These are phyloP conservation scores for Tetracladium setigerum DNA, from an alignment of 495 filamentous ascomycete genomes.

Conservation along the genomic window DNA sequence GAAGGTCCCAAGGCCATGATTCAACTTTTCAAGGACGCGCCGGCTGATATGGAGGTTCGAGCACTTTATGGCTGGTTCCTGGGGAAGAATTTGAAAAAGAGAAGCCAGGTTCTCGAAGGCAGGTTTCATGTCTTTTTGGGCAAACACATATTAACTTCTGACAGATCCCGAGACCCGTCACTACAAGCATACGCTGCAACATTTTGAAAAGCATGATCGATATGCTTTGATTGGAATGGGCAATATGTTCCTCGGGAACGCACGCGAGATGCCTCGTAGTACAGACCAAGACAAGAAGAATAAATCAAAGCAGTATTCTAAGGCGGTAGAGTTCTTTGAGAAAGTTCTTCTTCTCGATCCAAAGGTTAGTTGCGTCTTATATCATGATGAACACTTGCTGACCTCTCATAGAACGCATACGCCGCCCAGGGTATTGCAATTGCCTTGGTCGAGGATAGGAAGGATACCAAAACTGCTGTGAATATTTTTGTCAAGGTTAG, in stretches of 20 bases:
- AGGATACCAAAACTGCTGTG: slow-evolving; percentile 70
- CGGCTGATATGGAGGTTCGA: slow-evolving; percentile 80
- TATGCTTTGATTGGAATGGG: slow-evolving; percentile 96
- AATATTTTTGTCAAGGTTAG: slow-evolving; percentile 81
- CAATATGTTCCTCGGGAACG: slow-evolving; percentile 77
- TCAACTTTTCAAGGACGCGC: slow-evolving; percentile 71
- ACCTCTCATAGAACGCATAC: slow-evolving; percentile 59
- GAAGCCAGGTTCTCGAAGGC: too few species aligned
- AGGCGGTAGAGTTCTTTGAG: slow-evolving; percentile 96
- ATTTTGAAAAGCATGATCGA: slow-evolving; percentile 92
- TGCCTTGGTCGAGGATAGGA: slow-evolving; percentile 86
- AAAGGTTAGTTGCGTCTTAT: slow-evolving; percentile 24
- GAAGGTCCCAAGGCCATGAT: slow-evolving; percentile 79
- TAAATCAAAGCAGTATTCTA: slow-evolving; percentile 74
- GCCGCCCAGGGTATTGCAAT: slow-evolving; percentile 95
- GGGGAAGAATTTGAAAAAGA: slow-evolving; percentile 25
- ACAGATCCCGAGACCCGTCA: slow-evolving; percentile 85
- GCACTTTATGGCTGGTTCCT: slow-evolving; percentile 93
- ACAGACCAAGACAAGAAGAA: slow-evolving; percentile 86
- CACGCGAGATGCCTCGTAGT: slow-evolving; percentile 88
- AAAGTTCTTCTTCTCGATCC: slow-evolving; percentile 90
- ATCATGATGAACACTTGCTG: too few species aligned
- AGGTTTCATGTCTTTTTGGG: too few species aligned
- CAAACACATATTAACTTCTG: slow-evolving; percentile 39
- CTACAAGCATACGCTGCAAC: slow-evolving; percentile 91